Evolutionary conservation across 2,329 filamentous ascomycete species (phyloP), one percentile per base, ranked within the genome.

Genomic region (Colletotrichum trifolii): DNA sequence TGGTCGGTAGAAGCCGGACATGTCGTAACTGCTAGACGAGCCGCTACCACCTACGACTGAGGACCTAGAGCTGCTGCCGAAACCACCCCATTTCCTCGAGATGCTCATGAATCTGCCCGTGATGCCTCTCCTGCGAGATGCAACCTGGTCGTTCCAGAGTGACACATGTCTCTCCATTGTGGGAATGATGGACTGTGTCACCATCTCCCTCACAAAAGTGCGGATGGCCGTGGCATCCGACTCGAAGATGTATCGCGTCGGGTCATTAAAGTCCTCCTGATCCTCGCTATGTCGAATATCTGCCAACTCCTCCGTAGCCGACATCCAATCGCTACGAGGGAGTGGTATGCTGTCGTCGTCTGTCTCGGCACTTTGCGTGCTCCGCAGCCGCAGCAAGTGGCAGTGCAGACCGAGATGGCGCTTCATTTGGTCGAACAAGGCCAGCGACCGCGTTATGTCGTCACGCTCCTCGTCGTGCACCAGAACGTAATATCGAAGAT

Each of bases 351-450:
- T 95, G 73, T 98, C 95, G 74, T 97, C 94, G 75, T 98, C 96
- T 1, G 93, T 94, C 68, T 94, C 89, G 40, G 93, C 90, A 76
- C 93, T 95, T 74, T 94, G 91, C 42, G 89, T 91, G 72, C 93
- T 96, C 70, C 95, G 87, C 54, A 99, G 81, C 68, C 96, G 85
- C 39, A 99, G 83, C 10, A 99, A 83, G 78, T 99, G 96, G 74
- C 96, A 99, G 77, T 99, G 94, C 52, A 98, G 82, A 2, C 96
- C 96, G 69, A 99, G 93, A 78, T 97, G 93, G n/a, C 96, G 89
- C 79, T 98, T 99, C 96, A 99, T 99, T 77, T 97, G 93, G 71
- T 99, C 96, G 77, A 97, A 99, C 35, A 98, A 83, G 15, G 89
- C 87, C 77, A 95, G 95, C 11, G 94, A 97, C 77, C 94, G 91